Evolutionary conservation across 352 stramenopile species (phyloP).

Genomic region (Phytopythium aichiense): DNA sequence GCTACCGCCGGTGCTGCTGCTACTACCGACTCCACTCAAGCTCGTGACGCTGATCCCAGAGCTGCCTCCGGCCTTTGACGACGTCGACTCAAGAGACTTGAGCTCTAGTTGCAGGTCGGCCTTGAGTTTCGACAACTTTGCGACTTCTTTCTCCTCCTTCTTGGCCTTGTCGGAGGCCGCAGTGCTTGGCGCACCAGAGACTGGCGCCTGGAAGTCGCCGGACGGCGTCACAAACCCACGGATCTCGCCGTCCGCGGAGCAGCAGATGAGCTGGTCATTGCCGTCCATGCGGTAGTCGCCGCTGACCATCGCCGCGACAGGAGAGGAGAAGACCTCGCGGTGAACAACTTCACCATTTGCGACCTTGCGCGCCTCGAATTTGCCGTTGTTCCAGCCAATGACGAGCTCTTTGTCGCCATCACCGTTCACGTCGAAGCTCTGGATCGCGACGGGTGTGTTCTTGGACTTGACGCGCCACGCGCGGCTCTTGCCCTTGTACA

Average conservation of each 20-base stretch:
- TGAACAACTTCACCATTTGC: slow-evolving; percentile 84
- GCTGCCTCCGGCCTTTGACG: slow-evolving; percentile 9
- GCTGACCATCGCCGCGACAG: slow-evolving; percentile 64
- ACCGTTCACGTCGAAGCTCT: slow-evolving; percentile 88
- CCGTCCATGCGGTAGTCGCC: slow-evolving; percentile 89
- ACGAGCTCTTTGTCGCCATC: slow-evolving; percentile 88
- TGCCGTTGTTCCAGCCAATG: slow-evolving; percentile 90
- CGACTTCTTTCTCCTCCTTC: slow-evolving; percentile 70
- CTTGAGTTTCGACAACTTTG: slow-evolving; percentile 82
- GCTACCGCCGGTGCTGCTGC: slow-evolving; percentile 8
- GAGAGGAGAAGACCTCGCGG: slow-evolving; percentile 65
- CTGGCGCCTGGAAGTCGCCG: slow-evolving; percentile 29
- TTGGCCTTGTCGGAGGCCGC: slow-evolving; percentile 34
- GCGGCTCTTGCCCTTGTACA: slow-evolving; percentile 86
- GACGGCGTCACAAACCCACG: slow-evolving; percentile 55
- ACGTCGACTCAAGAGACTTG: slow-evolving; percentile 60
- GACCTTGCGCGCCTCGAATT: slow-evolving; percentile 70
- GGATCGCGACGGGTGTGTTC: slow-evolving; percentile 73
- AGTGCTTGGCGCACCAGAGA: slow-evolving; percentile 9
- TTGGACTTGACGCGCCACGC: slow-evolving; percentile 93
- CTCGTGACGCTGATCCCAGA: slow-evolving; percentile 7
- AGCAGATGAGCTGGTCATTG: slow-evolving; percentile 88
- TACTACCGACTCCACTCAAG: slow-evolving; percentile 4
- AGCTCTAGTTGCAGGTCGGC: slow-evolving; percentile 71
- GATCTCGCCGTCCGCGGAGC: slow-evolving; percentile 73